Base-by-base conservation (phyloP, 257 asterid genomes). In the Primulina tabacum region DNA sequence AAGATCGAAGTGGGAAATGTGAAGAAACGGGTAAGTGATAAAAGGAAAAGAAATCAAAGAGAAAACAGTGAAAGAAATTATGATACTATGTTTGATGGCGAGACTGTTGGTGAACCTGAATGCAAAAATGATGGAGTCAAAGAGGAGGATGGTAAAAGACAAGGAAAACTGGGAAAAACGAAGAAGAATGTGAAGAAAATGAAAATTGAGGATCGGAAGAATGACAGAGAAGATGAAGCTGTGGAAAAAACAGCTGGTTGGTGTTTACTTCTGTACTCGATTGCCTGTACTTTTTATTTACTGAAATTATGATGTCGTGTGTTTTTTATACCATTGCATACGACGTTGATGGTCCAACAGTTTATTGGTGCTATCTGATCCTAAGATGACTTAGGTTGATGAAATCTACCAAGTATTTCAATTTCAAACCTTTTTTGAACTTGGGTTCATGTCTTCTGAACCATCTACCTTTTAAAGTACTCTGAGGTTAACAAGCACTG, bases 161-260 rank as follows among this genome's bases (percentile, higher is more conserved):
- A 75, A 56, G 67, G 16, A 73, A 89, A 84, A 67, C 73, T 52
- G 74, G 74, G 75, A 65, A 83, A 80, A 77, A 78, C 77, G 52
- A 80, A 85, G 83, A 77, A 71, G 66, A 66, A 70, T 2, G 62
- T 65, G 28, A 86, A 82, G 80, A 75, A 82, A 64, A 84, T 79
- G 74, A 80, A 74, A 70, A 81, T 47, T 8, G 75, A 65, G 29
- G n/a, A 32, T 18, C 75, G 62, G 65, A 76, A 79, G 67, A 80
- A 75, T 33, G 68, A 38, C 14, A 71, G 73, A 76, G 73, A 75
- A 73, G 61, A 65, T 71, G 59, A 69, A 64, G 71, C 71, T 14
- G 78, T 78, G 71, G 80, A 76, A 53, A 63, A 38, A 66, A 80
- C 62, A 50, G 77, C 79, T 59, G 91, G 96, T 92, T 73, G 53